Evolutionary conservation across 1,284 basidiomycete genomes (phyloP).

Genomic region (Rhodofomes roseus): DNA sequence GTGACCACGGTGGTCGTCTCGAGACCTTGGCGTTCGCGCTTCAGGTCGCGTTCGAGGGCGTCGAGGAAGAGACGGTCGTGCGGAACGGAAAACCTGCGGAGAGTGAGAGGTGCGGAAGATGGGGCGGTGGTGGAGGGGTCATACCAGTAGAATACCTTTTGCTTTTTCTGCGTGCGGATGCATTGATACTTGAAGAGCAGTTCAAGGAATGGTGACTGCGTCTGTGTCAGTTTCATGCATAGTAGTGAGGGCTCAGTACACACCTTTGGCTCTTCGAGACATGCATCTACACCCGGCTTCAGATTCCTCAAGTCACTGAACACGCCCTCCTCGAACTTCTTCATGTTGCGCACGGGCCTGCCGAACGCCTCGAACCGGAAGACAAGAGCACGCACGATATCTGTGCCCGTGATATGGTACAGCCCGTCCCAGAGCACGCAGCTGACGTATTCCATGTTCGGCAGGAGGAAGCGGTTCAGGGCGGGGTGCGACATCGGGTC

Average conservation of each 20-base stretch:
- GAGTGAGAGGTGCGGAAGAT: not conserved
- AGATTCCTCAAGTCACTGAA: constrained; percentile 89
- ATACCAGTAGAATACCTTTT: constrained; percentile 92
- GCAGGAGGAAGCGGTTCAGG: constrained; percentile 80
- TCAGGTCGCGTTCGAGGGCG: constrained; percentile 88
- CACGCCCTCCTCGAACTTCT: constrained; percentile 92
- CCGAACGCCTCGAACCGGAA: constrained; percentile 91
- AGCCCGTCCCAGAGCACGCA: constrained; percentile 88
- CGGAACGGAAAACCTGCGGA: constrained; percentile 72
- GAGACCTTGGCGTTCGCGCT: constrained; percentile 84
- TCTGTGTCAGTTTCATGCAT: not conserved
- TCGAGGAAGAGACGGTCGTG: constrained; percentile 95
- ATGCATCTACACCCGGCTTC: constrained; percentile 88
- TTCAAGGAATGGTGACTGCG: constrained; percentile 81
- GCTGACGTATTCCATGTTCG: constrained; percentile 82
- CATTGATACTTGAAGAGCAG: constrained; percentile 92
- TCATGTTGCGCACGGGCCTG: constrained; percentile 76
- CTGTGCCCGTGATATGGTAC: constrained; percentile 90
- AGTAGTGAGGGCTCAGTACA: not conserved
- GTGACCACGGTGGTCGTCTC: constrained; percentile 76
- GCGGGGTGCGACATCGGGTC: constrained; percentile 55
- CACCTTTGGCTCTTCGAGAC: constrained; percentile 90
- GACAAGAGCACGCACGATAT: constrained; percentile 83
- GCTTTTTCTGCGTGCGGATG: constrained; percentile 94
- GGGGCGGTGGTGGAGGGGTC: constrained; percentile 21